Base-by-base conservation (phyloP, 140 eudicot genomes). In the Ambrosia hybrid region DNA sequence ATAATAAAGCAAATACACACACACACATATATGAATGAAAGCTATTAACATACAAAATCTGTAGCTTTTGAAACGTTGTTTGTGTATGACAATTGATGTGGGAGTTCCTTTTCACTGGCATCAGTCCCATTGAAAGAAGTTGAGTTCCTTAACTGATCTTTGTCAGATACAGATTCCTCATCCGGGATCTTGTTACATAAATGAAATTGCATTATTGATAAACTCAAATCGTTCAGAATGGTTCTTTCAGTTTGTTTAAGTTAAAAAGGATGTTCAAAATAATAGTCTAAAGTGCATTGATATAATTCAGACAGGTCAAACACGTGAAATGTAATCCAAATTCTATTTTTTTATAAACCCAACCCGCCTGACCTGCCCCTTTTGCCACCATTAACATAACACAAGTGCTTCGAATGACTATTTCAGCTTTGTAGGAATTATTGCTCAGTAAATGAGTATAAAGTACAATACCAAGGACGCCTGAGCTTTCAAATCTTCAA, bases 401-500 rank as follows among this genome's bases (percentile, higher is more conserved):
- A 30, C 17, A n/a, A 75, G 38, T 15, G 71, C 51, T 66, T 52
- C 45, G 11, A 51, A 21, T 21, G 30, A 21, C 30, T 21, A 21
- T 21, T 21, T 21, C 30, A 21, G 30, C 30, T 21, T 21, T 21
- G 30, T 3, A 76, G 78, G 67, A 33, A 70, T 61, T 1, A 55
- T 12, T 33, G 5, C 57, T 51, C 4, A 55, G 60, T 57, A 37
- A 41, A 67, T 6, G 65, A 39, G 13, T 14, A 55, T 14, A 30
- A 61, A 67, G 58, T 70, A 64, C 0, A 68, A 77, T 87, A 93
- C 98, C 96, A 90, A 71, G 85, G 97, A 83, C 60, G 98, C 98
- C 81, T 90, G 96, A 62, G 91, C 97, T 85, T 93, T 93, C 82
- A 93, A 70, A 77, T 93, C 98, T 63, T 90, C 98, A 58, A 93